Conservation (phyloP, 2,329 filamentous ascomycete genomes). For the Ophiocordyceps unilateralis region DNA sequence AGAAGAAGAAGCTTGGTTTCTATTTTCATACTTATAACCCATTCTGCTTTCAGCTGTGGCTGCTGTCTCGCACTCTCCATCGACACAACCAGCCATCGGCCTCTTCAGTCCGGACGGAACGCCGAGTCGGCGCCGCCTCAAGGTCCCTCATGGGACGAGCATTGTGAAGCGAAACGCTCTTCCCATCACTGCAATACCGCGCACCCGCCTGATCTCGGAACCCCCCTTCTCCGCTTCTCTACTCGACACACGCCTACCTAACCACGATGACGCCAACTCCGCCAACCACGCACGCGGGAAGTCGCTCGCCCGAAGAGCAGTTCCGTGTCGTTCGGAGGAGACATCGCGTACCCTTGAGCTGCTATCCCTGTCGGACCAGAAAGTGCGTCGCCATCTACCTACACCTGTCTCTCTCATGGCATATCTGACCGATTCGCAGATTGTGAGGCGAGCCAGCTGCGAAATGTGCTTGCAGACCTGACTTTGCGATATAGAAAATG, state of each 20-base stretch:
- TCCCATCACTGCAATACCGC: too few relatives aligned
- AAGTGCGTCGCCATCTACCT: slow-evolving; percentile 44
- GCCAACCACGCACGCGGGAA: slow-evolving; percentile 56
- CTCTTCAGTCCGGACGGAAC: too few relatives aligned
- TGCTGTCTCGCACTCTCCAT: too few relatives aligned
- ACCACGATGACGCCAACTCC: slow-evolving; percentile 56
- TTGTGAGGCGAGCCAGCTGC: slow-evolving; percentile 11
- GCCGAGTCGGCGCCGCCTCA: too few relatives aligned
- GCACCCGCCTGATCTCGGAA: too few relatives aligned
- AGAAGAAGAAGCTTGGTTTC: too few relatives aligned
- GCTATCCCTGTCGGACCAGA: slow-evolving; percentile 75
- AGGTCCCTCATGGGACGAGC: not conserved
- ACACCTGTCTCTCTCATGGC: too few relatives aligned
- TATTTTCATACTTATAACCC: too few relatives aligned
- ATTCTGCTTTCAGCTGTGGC: too few relatives aligned
- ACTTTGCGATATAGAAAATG: slow-evolving; percentile 50
- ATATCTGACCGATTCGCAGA: slow-evolving; percentile 14
- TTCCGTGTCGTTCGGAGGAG: slow-evolving; percentile 81
- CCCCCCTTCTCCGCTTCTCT: too few relatives aligned
- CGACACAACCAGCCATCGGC: too few relatives aligned
- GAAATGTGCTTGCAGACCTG: not conserved
- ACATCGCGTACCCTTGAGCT: slow-evolving; percentile 82
- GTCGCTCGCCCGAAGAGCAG: slow-evolving; percentile 68
- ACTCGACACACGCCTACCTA: not conserved
- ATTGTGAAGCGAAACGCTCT: too few relatives aligned